A percentile compares a stretch with the other conserved stretches of the same genome.
Evolutionary conservation across 345 rosid genomes (phyloP).

Genomic region (Punica granatum): DNA sequence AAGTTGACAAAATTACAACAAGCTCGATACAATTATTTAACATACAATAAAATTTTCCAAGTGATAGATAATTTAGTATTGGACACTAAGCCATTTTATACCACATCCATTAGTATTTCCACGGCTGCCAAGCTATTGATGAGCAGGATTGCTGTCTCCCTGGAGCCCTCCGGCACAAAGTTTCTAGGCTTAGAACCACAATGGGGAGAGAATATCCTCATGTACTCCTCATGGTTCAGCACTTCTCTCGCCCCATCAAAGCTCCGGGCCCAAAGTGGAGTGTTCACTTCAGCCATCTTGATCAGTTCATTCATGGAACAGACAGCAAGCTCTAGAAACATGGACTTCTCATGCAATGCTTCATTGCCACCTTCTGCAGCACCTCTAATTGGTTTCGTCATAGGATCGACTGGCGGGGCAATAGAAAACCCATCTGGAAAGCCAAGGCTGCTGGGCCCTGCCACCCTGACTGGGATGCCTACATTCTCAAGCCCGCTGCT

Average conservation of each 20-base stretch:
- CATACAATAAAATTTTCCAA: too few species aligned
- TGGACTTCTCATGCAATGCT: slow-evolving; percentile 21
- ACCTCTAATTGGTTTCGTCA: slow-evolving; percentile 10
- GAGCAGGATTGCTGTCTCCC: slow-evolving; percentile 45
- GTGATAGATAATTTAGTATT: too few species aligned
- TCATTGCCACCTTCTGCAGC: slow-evolving; percentile 34
- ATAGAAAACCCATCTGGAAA: neutral
- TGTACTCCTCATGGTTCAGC: slow-evolving; percentile 47
- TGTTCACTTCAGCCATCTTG: slow-evolving; percentile 41
- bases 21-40: too few species aligned
- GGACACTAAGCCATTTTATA: slow-evolving; percentile 19
- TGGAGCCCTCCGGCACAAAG: slow-evolving; percentile 40
- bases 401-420: neutral
- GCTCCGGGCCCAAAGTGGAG: slow-evolving; percentile 44
- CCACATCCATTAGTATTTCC: slow-evolving; percentile 67
- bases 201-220: slow-evolving; percentile 31
- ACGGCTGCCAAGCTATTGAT: slow-evolving; percentile 48
- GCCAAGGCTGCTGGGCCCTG: neutral
- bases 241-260: slow-evolving; percentile 34
- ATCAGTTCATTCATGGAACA: slow-evolving; percentile 53
- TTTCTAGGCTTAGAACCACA: slow-evolving; percentile 25
- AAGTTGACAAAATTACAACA: slow-evolving; percentile 2
- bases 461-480: neutral
- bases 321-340: slow-evolving; percentile 45
- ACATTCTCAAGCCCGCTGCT: neutral